Base-by-base conservation (phyloP, 225 moss, liverwort and hornwort species). In the Takakia lepidozioides region DNA sequence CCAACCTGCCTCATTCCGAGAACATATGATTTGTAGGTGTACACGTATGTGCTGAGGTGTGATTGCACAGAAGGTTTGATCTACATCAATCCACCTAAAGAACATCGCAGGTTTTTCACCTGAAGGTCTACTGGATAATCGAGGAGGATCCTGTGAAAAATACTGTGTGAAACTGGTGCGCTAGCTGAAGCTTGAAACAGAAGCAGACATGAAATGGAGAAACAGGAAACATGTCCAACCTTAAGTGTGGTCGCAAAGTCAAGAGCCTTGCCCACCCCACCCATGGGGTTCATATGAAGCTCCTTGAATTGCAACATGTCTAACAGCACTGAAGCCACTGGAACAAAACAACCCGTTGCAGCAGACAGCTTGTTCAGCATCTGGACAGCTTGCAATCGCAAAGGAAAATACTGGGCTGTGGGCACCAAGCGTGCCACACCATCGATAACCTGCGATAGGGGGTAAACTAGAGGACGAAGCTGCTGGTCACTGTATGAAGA, bases 301-400 rank as follows among this genome's bases (percentile, higher is more conserved):
- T 98, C 98, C 55, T 81, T 98, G 45, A 87, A 98, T 43, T 87
- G 80, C 13, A 98, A 65, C 87, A 98, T 91, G 37, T 98, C 98
- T 61, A 98, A 58, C 2, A 98, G 85, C 29, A 91, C 63, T 15
- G 98, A 74, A 7, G 87, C 70, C 32, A 87, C 68, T 59, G 87
- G 87, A 57, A 71, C 76, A 48, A 87, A 91, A 15, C 68, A 54
- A 52, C 65, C 66, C 2, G 83, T 85, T 21, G 84, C 66, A 46
- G 52, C 69, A 28, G 75, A 49, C 23, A 91, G 83, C 54, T 84
- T 72, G 56, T 98, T 98, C 58, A 91, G 64, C 84, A 98, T 82
- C 47, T 78, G 85, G 39, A 73, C 81, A 59, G 91, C 91, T 47
- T 85, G 87, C 59, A 98, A 58, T 20, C 91, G 82, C 11, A 98